Base-by-base conservation (phyloP, 1,284 basidiomycete genomes). In the Sutorius eximius region DNA sequence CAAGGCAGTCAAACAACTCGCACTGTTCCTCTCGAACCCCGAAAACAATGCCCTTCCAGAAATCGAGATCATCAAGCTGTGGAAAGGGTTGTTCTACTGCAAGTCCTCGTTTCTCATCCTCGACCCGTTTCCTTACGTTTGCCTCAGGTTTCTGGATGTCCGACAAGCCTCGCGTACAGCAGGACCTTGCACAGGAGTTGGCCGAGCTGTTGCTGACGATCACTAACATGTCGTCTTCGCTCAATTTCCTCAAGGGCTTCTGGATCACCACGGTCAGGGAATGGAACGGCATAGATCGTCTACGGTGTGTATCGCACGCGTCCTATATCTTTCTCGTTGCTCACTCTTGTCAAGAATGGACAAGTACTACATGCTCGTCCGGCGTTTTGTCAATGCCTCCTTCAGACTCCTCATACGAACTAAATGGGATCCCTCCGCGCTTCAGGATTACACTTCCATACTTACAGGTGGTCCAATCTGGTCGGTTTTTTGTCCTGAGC, bases 51-150 rank as follows among this genome's bases (percentile, higher is more conserved):
- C 71, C 16, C 73, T 95, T 41, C 73, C 83, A 18, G 82, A 85
- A 52, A 53, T 76, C 27, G 96, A 98, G 69, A 89, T 98, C 85
- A 81, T 84, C 56, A 97, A 95, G 73, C 73, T 98, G 36, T 98
- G 96, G 96, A 98, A 98, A 72, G 96, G 95, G 0, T 82, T 99
- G 49, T 99, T 97, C 73, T 98, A 98, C 73, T 98, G 93, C 93
- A 61, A 57, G 85, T 75, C 4, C n/a, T 46, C 52, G 15, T 5
- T 9, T 18, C 15, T 11, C 29, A n/a, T 38, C 8, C 22, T 2
- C 46, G 12, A 5, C 20, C 33, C 8, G 16, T 12, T 5, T 0
- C 6, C 29, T 72, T 48, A 69, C 16, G 13, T 36, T 6, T 20
- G 0, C 32, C 3, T 5, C 54, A 95, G 93, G 94, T 68, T 98